These are phyloP conservation scores for Salix viminalis DNA, from an alignment of 345 rosid genomes.

Conservation along the genomic window DNA sequence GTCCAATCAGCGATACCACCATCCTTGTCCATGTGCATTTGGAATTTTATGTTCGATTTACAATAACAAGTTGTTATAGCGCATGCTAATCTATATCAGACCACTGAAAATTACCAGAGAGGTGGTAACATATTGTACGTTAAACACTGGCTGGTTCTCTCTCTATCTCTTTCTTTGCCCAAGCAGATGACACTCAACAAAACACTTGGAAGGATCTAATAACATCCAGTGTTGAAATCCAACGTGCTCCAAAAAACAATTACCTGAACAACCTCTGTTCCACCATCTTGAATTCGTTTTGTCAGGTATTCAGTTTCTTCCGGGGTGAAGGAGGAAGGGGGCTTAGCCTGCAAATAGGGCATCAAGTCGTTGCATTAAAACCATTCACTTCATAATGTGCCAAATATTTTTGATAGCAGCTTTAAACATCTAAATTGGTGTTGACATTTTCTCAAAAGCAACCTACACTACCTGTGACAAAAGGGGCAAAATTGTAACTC, in stretches of 20 bases:
- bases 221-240: neutral
- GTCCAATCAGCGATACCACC: neutral
- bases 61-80: neutral
- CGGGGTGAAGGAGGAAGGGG: constrained; percentile 23
- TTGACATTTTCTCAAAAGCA: neutral
- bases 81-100: neutral
- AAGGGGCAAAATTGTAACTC: constrained; percentile 34
- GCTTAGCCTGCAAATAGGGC: constrained; percentile 23
- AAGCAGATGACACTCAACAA: neutral
- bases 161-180: neutral
- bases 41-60: neutral
- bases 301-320: constrained; percentile 30
- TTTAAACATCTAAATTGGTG: neutral
- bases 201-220: neutral
- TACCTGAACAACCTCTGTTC: constrained; percentile 35
- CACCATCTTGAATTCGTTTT: constrained; percentile 34
- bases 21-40: neutral
- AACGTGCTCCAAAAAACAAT: neutral
- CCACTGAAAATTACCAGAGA: neutral
- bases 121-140: neutral
- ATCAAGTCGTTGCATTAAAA: neutral
- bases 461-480: constrained; percentile 20
- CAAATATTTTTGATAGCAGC: neutral
- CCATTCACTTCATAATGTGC: neutral
- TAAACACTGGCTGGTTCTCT: neutral